Evolutionary conservation across 257 asterid genomes (phyloP), one percentile per base, ranked within the genome.

Genomic region (Solanum habrochaites): DNA sequence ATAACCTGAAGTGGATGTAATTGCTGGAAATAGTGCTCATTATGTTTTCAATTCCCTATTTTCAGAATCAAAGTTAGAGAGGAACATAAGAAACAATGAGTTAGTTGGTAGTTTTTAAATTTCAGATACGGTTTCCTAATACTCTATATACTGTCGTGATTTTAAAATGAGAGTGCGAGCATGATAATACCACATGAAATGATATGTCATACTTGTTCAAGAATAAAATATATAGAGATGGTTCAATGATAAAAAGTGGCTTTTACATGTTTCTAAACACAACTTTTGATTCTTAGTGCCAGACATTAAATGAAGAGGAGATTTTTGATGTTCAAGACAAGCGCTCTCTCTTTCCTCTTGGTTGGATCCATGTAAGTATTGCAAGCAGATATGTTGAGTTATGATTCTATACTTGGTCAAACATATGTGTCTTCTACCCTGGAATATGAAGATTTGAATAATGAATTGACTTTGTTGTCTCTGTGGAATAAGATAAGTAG

Each of bases 321-420:
- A 90, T 97, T 71, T 95, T 86, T 82, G 99, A 97, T 27, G 91
- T 91, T 90, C 99, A 95, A 89, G 99, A 95, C 92, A 92, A 88
- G 85, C 93, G 88, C 13, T 93, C 98, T 64, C 98, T 95, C 83
- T 95, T 97, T 74, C 95, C 94, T 45, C 99, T 97, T 87, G 99
- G 99, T 39, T 97, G 99, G 99, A 97, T 97, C 91, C 99, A 97
- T 85, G 99, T 95, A 92, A 95, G 99, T 93, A 37, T 90, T 87
- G 18, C 32, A 86, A 88, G 52, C 80, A 81, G 86, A 86, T 85
- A 71, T 88, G 56, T 25, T 85, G 69, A 82, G 39, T 49, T 73
- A 45, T 47, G 72, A 39, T 77, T 67, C 69, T 58, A 31, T 23
- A 42, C 67, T 45, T 9, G 40, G 84, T 43, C 42, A 77, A 77